Evolutionary conservation across 495 filamentous ascomycete species (phyloP), one percentile per base, ranked within the genome.

Genomic region (Podospora sp.): DNA sequence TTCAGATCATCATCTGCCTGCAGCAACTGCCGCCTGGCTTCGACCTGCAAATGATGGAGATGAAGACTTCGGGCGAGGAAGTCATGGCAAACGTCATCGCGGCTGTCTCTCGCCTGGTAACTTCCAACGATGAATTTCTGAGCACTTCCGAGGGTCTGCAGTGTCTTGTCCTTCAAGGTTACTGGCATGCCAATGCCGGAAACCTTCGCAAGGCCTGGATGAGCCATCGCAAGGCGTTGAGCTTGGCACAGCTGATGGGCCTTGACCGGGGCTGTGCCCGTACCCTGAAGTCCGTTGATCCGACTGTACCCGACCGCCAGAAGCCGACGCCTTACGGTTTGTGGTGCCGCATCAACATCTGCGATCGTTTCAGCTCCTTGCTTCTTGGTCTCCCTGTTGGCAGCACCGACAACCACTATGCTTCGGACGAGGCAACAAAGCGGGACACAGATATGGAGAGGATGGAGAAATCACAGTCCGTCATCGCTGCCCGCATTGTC

Each of bases 111-210:
- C 69, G 79, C 14, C 71, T 80, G 20, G 78, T 86, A 8, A 80
- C 79, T 20, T 83, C 79, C 20, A 81, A 86, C 49, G 84, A 88
- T 56, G 80, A 80, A 51, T 69, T 87, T 0, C 69, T 86, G 1
- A 74, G 73, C n/a, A 82, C 76, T 7, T 72, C 76, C 18, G 80
- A 83, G 63, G 82, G 81, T 11, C 69, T 83, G 2, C 78, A 84
- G 64, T 76, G 75, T 57, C 69, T 84, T 8, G 65, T 74, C 35
- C 62, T 83, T 0, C 67, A 78, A 29, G 70, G 76, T 4, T 22
- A 79, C 27, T 81, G 78, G 68, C 81, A 83, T 56, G 62, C 71
- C 24, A 83, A 81, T 62, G 77, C 72, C 12, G 82, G 82, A 0
- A 83, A 80, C 56, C 74, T 80, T 12, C 78, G 81, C 7, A 81